Evolutionary conservation across 2,329 filamentous ascomycete genomes (phyloP), one percentile per base, ranked within the genome.

Genomic region (Cladosporium austrohemisphaericum): DNA sequence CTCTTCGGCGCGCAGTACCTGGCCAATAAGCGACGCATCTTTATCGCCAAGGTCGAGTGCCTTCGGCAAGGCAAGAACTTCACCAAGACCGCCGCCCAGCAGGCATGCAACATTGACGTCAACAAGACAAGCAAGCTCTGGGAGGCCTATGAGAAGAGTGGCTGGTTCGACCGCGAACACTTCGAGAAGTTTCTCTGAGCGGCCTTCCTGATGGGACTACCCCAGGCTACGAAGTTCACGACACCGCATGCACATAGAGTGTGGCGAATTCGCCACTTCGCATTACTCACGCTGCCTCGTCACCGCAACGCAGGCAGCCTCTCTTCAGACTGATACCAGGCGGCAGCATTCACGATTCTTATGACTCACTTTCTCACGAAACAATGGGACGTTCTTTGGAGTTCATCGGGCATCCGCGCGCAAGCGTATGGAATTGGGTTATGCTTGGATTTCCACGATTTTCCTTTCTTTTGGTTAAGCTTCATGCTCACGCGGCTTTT

Each of bases 61-160:
- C 71, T 82, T 29, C 70, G 74, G 49, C 82, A 81, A 28, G 79
- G 79, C 64, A 93, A 94, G 69, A 86, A 91, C 62, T 96, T 95
- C 68, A 84, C 88, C 66, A 95, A 95, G 78, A 97, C 92, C 1
- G 88, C 95, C 65, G 89, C 90, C 4, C 92, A 97, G 68, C 88
- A 95, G 67, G 89, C 88, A n/a, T 95, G 89, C 78, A 94, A 94
- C 74, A 95, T 96, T 56, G 92, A 97, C 62, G 92, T 97, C 66
- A 96, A 96, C 76, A 97, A 96, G 75, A 89, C 91, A 3, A 94
- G 88, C 57, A 92, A 92, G 68, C 76, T 97, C 38, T 95, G 89
- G 87, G 84, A 83, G 29, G 89, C 89, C 5, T 97, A 88, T 64
- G 87, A 95, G 41, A 85, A 53, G n/a, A 57, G 59, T 11, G 62